These are phyloP conservation scores for Lentinula lateritia DNA, from an alignment of 768 basidiomycete genomes.

Conservation along the genomic window DNA sequence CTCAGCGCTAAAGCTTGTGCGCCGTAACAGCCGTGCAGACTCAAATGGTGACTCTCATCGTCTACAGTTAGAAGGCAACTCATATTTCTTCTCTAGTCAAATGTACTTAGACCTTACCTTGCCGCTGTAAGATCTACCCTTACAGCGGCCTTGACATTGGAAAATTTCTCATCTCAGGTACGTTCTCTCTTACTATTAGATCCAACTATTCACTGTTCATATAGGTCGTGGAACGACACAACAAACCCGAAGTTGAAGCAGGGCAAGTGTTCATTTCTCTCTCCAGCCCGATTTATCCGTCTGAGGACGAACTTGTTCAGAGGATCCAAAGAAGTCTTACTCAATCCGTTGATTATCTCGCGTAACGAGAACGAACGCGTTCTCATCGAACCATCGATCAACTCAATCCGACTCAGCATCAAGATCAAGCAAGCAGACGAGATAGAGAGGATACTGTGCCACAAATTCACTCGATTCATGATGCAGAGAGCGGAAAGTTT, in stretches of 20 bases:
- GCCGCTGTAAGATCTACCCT: conserved; percentile 93
- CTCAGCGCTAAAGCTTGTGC: background rate
- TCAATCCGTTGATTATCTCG: conserved; percentile 91
- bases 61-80: conserved; percentile 2
- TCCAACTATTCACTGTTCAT: conserved; percentile 14
- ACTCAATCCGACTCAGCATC: conserved; percentile 95
- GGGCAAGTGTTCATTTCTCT: conserved; percentile 39
- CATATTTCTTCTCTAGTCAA: conserved; percentile 55
- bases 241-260: conserved; percentile 93
- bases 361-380: conserved; percentile 97
- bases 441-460: conserved; percentile 94
- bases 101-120: conserved; percentile 92
- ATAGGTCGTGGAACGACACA: conserved; percentile 94
- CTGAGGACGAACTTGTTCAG: conserved; percentile 32
- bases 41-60: conserved; percentile 25
- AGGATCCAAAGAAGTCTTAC: conserved; percentile 87
- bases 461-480: conserved; percentile 99
- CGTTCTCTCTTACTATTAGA: conserved; percentile 12
- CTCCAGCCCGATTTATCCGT: background rate
- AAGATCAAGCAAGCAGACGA: conserved; percentile 99
- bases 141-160: conserved; percentile 94
- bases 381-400: conserved; percentile 94
- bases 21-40: background rate
- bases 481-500: conserved; percentile 99
- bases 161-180: conserved; percentile 98